A percentile compares a stretch with the other conserved stretches of the same genome.
Conservation (phyloP, 352 stramenopile genomes). For the Saprolegnia parasitica region DNA sequence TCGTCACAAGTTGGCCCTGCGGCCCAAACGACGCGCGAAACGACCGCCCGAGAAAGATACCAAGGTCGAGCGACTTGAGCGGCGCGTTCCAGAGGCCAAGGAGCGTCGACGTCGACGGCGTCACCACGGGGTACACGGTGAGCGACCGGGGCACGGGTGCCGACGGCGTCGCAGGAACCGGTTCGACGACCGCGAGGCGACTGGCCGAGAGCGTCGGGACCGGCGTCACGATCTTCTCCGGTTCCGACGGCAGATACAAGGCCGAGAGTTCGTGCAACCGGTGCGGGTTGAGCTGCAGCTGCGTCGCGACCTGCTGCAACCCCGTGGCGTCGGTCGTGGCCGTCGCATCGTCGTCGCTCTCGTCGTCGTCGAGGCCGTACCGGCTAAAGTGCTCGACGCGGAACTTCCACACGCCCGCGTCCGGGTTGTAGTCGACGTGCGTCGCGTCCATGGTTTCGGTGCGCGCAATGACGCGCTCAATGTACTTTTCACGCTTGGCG, state of each 20-base stretch:
- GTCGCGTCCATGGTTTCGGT: slow-evolving; percentile 72
- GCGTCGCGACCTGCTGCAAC: slow-evolving; percentile 30
- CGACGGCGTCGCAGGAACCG: not conserved
- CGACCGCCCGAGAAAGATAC: slow-evolving; percentile 71
- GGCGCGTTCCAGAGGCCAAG: slow-evolving; percentile 19
- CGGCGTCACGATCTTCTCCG: slow-evolving; percentile 20
- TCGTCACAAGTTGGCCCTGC: slow-evolving; percentile 54
- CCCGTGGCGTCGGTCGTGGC: slow-evolving; percentile 33
- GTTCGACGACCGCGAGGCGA: slow-evolving; percentile 12
- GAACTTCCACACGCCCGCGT: slow-evolving; percentile 79
- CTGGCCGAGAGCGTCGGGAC: not conserved
- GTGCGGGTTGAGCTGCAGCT: slow-evolving; percentile 32
- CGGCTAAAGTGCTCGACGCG: slow-evolving; percentile 83
- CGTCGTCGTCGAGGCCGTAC: slow-evolving; percentile 70
- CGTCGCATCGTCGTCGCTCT: slow-evolving; percentile 52
- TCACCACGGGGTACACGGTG: slow-evolving; percentile 3
- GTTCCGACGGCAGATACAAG: slow-evolving; percentile 23
- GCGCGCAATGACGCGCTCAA: slow-evolving; percentile 68
- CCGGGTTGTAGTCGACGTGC: slow-evolving; percentile 68
- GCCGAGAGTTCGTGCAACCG: slow-evolving; percentile 17
- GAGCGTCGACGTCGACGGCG: not conserved
- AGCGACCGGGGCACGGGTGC: not conserved
- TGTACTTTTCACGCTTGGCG: slow-evolving; percentile 55
- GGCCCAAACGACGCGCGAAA: slow-evolving; percentile 80
- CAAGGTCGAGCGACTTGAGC: slow-evolving; percentile 38